A percentile compares a stretch with the other conserved stretches of the same genome.
phyloP scores from a whole-genome alignment of 768 basidiomycete species.

The Gymnopilus dilepis region DNA sequence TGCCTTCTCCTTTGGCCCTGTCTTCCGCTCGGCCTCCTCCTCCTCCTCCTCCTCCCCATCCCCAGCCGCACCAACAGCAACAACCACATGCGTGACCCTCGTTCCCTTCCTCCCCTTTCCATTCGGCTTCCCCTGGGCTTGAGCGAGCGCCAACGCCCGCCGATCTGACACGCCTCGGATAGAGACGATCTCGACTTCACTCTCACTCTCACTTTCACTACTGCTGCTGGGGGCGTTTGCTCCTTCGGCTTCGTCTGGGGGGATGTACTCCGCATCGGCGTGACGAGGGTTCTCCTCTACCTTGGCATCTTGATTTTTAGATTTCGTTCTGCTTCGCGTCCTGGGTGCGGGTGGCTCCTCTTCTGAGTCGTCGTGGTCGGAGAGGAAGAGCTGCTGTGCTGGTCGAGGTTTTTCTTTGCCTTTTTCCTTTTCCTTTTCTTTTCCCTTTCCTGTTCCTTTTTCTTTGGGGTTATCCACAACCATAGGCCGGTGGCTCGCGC shows the following conservation, averaged over 20 bases:
- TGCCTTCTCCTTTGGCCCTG: not conserved
- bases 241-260: not conserved
- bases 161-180: not conserved
- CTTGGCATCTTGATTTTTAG: too few species aligned
- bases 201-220: not conserved
- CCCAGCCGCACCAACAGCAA: too few species aligned
- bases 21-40: too few species aligned
- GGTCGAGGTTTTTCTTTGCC: too few species aligned
- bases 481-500: not conserved
- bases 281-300: too few species aligned
- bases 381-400: too few species aligned
- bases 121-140: not conserved
- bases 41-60: too few species aligned
- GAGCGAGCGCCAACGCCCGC: too few species aligned
- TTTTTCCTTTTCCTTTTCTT: not conserved
- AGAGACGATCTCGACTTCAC: not conserved
- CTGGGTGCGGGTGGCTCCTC: too few species aligned
- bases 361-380: not conserved
- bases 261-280: not conserved
- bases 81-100: not conserved
- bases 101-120: not conserved
- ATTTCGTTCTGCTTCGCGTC: too few species aligned
- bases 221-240: not conserved
- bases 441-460: not conserved
- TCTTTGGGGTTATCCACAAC: not conserved